A percentile compares a stretch with the other conserved stretches of the same genome.
Conservation (phyloP, 1,139 yeast species). For the Geotrichum macrosporum region DNA sequence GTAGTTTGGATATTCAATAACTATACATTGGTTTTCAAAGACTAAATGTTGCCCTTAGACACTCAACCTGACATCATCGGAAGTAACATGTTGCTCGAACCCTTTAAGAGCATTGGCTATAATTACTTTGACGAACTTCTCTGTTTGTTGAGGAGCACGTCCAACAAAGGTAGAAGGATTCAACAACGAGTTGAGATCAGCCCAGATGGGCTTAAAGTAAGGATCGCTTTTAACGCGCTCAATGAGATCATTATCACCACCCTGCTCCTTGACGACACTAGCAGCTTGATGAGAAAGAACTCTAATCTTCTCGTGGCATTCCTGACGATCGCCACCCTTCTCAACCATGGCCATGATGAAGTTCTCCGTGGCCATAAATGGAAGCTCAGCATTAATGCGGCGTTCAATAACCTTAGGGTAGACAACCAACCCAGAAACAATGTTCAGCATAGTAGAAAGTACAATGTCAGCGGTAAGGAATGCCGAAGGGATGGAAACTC, state of each 20-base stretch:
- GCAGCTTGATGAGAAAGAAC: conserved; percentile 97
- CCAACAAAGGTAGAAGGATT: conserved; percentile 96
- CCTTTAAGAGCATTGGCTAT: conserved; percentile 81
- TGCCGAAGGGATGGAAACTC: conserved; percentile 95
- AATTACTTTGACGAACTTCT: conserved; percentile 79
- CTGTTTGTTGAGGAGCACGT: conserved; percentile 97
- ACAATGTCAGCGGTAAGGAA: conserved; percentile 94
- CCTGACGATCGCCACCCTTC: conserved; percentile 96
- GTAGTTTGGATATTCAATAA: too few species aligned
- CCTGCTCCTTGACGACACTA: conserved; percentile 94
- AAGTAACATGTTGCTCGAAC: conserved; percentile 51
- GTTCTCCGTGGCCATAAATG: conserved; percentile 99
- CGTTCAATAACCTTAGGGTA: conserved; percentile 98
- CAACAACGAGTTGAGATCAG: conserved; percentile 68
- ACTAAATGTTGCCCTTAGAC: too few species aligned
- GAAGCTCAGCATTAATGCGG: conserved; percentile 89
- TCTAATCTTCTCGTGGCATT: conserved; percentile 95
- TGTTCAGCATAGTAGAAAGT: conserved; percentile 82
- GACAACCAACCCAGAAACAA: conserved; percentile 91
- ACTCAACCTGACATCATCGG: conserved; percentile 16
- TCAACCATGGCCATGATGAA: conserved; percentile 99
- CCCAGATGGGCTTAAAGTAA: conserved; percentile 88
- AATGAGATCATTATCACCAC: conserved; percentile 96
- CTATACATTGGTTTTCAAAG: too few species aligned
- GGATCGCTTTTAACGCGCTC: conserved; percentile 76